Conservation (phyloP, 2,329 filamentous ascomycete species). For the Aspergillus felis region DNA sequence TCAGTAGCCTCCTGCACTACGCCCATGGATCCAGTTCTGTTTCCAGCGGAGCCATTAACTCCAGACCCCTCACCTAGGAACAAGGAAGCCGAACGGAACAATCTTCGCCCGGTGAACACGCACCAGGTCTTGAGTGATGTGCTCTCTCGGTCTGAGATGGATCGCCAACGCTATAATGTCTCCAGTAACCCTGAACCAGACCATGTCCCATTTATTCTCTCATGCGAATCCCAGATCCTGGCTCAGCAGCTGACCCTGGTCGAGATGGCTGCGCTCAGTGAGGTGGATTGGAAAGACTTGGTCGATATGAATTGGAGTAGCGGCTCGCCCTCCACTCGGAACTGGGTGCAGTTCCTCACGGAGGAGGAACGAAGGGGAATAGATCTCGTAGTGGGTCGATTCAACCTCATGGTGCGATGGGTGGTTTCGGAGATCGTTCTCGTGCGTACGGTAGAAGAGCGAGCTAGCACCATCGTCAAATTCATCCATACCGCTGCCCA, state of each 20-base stretch:
- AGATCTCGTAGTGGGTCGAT: conserved; percentile 62
- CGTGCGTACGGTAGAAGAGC: conserved; percentile 54
- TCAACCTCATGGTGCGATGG: conserved; percentile 67
- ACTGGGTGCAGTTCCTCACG: conserved; percentile 61
- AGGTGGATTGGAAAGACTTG: conserved; percentile 64
- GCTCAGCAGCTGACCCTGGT: conserved; percentile 63
- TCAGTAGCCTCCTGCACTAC: conserved; percentile 31
- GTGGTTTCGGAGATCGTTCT: conserved; percentile 60
- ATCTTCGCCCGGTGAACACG: conserved; percentile 19
- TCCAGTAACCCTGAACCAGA: conserved; percentile 20
- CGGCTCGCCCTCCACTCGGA: conserved; percentile 47
- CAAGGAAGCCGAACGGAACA: conserved; percentile 13
- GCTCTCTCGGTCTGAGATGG: conserved; percentile 29
- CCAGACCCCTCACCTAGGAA: conserved; percentile 41
- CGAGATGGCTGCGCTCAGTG: conserved; percentile 62
- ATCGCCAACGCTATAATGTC: conserved; percentile 12
- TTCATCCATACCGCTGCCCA: conserved; percentile 61
- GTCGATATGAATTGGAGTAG: conserved; percentile 62
- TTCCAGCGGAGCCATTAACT: conserved; percentile 37
- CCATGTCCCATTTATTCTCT: conserved; percentile 61
- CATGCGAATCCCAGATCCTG: conserved; percentile 57
- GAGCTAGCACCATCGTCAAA: conserved; percentile 59
- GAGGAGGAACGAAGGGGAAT: conserved; percentile 55
- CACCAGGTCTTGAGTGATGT: conserved; percentile 31
- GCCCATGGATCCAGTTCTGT: conserved; percentile 29